Base-by-base conservation (phyloP, 2,329 filamentous ascomycete species). In the Blastomyces emzantsi region DNA sequence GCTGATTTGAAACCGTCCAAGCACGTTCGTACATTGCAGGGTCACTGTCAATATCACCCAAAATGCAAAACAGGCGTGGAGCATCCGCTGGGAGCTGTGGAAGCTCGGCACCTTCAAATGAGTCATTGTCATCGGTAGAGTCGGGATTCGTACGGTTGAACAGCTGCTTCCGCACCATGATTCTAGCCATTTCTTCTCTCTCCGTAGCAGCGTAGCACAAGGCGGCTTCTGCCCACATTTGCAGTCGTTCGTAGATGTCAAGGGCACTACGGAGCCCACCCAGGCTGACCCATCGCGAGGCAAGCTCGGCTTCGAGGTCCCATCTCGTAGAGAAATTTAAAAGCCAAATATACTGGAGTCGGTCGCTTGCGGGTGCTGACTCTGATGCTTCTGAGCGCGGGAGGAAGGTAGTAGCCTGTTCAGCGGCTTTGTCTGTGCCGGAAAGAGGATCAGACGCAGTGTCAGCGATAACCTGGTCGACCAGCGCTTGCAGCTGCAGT, bases 201-300 rank as follows among this genome's bases (percentile, higher is more conserved):
- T 87, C 83, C 0, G 87, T 90, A 0, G 85, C 81, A 15, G 91
- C 92, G 70, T 91, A 88, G 74, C 94, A 99, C 1, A 99, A 81
- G 0, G 94, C 93, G 4, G 92, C 91, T 76, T 99, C 94, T 1
- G 94, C 90, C 92, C 94, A 97, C 74, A 97, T 87, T 63, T 92
- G 87, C 22, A 99, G 79, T 2, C 94, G 85, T 77, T 96, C 92
- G 77, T 97, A 99, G 65, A 99, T 97, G 65, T 97, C 94, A 1
- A 99, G 83, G 0, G 94, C 94, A 0, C 92, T 96, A 3, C 90
- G 83, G 1, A 99, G 79, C 51, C 92, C 95, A 11, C 94, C 94
- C 2, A 97, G 84, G 58, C 86, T 84, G 0, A 92, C 89, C 94
- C 94, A 99, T n/a, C 92, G 86, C 65, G 90, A 87, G 1, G 94